Evolutionary conservation across 176 grass and related monocot species (phyloP).

Genomic region (Carex pumila): DNA sequence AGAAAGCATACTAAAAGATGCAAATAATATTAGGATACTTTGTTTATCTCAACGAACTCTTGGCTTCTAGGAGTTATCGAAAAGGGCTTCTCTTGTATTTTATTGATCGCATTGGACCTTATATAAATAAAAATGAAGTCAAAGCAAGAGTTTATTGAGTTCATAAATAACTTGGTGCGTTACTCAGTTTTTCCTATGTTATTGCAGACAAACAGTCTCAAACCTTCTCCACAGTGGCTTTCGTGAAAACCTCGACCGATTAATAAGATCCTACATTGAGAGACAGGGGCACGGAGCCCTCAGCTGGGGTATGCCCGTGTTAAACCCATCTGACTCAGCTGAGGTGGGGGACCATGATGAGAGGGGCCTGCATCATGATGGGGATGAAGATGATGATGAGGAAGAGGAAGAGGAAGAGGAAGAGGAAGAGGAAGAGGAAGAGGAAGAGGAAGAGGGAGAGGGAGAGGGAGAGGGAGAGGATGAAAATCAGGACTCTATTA

Average conservation of each 20-base stretch:
- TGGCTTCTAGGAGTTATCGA: neutral
- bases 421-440: conserved; percentile 14
- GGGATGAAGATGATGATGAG: conserved; percentile 43
- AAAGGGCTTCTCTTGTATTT: neutral
- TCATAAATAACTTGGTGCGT: neutral
- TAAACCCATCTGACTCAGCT: conserved; percentile 29
- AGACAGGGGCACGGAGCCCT: conserved; percentile 61
- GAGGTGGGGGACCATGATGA: conserved; percentile 31
- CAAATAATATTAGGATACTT: neutral
- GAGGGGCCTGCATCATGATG: conserved; percentile 24
- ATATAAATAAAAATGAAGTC: neutral
- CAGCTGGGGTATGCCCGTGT: conserved; percentile 57
- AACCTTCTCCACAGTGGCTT: conserved; percentile 91
- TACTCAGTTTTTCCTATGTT: conserved; percentile 4
- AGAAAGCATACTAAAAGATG: neutral
- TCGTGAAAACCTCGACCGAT: conserved; percentile 79
- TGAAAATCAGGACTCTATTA: conserved; percentile 20
- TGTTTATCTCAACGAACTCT: neutral
- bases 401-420: conserved; percentile 29
- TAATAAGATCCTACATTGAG: conserved; percentile 80
- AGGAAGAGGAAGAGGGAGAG: conserved; percentile 30
- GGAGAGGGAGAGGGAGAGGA: conserved; percentile 4
- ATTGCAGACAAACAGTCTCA: conserved; percentile 86
- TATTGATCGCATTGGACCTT: neutral
- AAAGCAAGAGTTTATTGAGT: neutral